Evolutionary conservation across 768 basidiomycete species (phyloP).

Genomic region (Pholiota microspora): DNA sequence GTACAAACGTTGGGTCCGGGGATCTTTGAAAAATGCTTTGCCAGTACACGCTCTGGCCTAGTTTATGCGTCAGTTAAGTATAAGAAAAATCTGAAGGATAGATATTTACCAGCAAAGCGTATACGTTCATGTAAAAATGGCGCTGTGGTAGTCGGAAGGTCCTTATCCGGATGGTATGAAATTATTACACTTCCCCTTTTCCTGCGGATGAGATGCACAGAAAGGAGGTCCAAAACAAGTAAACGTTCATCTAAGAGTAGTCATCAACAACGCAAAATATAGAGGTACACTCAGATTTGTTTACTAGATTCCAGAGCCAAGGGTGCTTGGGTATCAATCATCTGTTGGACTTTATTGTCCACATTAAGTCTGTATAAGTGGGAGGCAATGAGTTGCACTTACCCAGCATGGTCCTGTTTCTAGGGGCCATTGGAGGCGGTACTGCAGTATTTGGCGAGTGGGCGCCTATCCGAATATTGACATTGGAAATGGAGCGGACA

Average conservation of each 20-base stretch:
- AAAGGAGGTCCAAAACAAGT: slow-evolving; percentile 43
- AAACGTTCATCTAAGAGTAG: slow-evolving; percentile 25
- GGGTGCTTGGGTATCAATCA: slow-evolving; percentile 31
- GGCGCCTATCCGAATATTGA: slow-evolving; percentile 15
- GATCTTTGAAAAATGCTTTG: slow-evolving; percentile 37
- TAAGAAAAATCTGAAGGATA: not conserved
- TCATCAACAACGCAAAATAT: not conserved
- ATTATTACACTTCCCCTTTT: slow-evolving; percentile 43
- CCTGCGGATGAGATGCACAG: slow-evolving; percentile 45
- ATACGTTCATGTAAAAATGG: slow-evolving; percentile 42
- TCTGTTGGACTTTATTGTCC: slow-evolving; percentile 21
- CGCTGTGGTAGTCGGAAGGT: slow-evolving; percentile 36
- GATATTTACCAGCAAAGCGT: slow-evolving; percentile 38
- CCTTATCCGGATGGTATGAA: slow-evolving; percentile 39
- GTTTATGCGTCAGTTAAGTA: not conserved
- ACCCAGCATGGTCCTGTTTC: slow-evolving; percentile 8
- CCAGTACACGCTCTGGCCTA: slow-evolving; percentile 48
- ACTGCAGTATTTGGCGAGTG: slow-evolving; percentile 12
- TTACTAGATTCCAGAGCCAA: slow-evolving; percentile 23
- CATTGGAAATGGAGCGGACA: slow-evolving; percentile 37
- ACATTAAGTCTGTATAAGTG: too few species aligned
- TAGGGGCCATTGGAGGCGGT: slow-evolving; percentile 3
- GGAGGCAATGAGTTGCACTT: not conserved
- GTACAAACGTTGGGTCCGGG: slow-evolving; percentile 52
- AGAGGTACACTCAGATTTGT: not conserved